These are phyloP conservation scores for Zygoascus biomembranicola DNA, from an alignment of 805 yeast species.

Conservation along the genomic window DNA sequence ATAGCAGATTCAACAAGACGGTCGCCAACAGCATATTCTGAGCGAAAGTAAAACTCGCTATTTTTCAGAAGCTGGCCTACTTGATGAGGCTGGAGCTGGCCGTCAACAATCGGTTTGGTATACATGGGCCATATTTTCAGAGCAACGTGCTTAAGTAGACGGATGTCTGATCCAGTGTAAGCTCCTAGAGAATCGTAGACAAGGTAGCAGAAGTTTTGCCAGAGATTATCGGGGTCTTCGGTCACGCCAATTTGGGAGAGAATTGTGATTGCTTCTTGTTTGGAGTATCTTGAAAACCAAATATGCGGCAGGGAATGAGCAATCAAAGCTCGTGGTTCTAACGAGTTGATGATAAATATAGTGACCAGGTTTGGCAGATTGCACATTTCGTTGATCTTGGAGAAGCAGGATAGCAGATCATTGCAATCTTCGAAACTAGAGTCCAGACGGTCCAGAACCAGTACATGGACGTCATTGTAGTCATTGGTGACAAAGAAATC, in stretches of 20 bases:
- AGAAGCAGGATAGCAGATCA: conserved; percentile 35
- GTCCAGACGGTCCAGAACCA: conserved; percentile 46
- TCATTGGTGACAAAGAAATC: conserved; percentile 27
- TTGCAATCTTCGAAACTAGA: conserved; percentile 36
- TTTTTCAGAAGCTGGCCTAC: conserved; percentile 20
- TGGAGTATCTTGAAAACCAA: conserved; percentile 35
- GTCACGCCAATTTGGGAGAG: conserved; percentile 18
- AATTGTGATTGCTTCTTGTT: conserved; percentile 31
- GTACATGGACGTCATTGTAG: conserved; percentile 33
- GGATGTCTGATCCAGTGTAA: conserved; percentile 39
- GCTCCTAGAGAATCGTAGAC: conserved; percentile 37
- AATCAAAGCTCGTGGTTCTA: conserved; percentile 36
- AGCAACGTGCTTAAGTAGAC: conserved; percentile 20
- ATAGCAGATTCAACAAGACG: conserved; percentile 12
- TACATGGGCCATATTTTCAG: conserved; percentile 27
- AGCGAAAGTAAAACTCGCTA: conserved; percentile 20
- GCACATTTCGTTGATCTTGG: conserved; percentile 35
- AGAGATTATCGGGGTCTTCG: not conserved
- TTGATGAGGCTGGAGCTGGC: conserved; percentile 7
- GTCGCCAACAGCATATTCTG: conserved; percentile 17
- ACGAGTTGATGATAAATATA: conserved; percentile 36
- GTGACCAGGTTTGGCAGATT: conserved; percentile 32
- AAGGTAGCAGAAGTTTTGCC: conserved; percentile 29
- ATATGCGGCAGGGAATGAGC: conserved; percentile 38
- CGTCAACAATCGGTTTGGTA: conserved; percentile 18